Conservation (phyloP, 176 grass and related monocot species). For the Cocos nucifera region DNA sequence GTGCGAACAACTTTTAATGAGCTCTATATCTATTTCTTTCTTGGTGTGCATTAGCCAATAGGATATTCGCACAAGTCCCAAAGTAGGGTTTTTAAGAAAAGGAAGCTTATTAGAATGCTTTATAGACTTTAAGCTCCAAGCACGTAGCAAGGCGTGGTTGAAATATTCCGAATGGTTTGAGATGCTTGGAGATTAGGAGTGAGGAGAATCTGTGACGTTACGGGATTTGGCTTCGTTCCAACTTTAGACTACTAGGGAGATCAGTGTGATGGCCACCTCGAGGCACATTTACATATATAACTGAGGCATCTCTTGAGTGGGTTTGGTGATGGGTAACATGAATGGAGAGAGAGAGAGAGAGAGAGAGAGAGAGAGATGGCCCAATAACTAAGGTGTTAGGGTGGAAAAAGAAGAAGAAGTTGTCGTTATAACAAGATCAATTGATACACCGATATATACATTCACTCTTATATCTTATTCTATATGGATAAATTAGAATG, state of each 20-base stretch:
- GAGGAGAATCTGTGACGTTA: neutral
- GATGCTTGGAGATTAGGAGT: neutral
- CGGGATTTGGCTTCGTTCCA: neutral
- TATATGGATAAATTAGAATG: too few relatives aligned
- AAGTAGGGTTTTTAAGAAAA: neutral
- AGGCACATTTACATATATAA: neutral
- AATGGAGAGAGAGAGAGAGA: too few relatives aligned
- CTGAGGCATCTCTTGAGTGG: too few relatives aligned
- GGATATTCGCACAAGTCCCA: neutral
- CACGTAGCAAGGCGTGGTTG: neutral
- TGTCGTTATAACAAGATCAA: too few relatives aligned
- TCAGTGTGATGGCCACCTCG: neutral
- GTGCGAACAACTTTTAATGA: neutral
- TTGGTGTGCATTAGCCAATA: neutral
- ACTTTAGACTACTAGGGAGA: neutral
- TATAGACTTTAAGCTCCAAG: neutral
- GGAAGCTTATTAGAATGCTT: neutral
- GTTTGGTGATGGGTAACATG: too few relatives aligned
- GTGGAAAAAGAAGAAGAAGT: too few relatives aligned
- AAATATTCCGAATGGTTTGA: neutral
- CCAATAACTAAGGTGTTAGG: too few relatives aligned
- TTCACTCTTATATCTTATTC: too few relatives aligned
- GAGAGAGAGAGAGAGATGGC: too few relatives aligned
- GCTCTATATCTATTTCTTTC: neutral
- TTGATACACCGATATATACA: too few relatives aligned